phyloP scores from a whole-genome alignment of 306 rosid genomes.

The Mimosa bimucronata region DNA sequence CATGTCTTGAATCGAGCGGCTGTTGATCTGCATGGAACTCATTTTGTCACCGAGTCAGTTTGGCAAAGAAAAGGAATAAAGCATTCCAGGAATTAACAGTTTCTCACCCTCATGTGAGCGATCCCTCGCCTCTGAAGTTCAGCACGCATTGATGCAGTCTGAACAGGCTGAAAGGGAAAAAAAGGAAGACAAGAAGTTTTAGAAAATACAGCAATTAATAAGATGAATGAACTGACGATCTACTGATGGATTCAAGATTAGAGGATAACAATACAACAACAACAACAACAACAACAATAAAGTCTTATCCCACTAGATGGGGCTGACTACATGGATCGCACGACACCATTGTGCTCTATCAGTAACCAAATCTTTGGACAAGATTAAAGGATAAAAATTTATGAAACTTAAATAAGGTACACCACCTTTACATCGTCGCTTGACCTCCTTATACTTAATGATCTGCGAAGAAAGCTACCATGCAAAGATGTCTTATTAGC shows the following conservation, averaged over 20 bases:
- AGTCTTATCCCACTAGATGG: too few relatives aligned
- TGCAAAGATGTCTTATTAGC: conserved; percentile 36
- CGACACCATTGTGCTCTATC: too few relatives aligned
- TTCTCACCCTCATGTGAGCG: conserved; percentile 84
- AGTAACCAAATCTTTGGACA: not conserved
- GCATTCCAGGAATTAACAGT: conserved; percentile 22
- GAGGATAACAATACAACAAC: not conserved
- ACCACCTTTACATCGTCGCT: conserved; percentile 73
- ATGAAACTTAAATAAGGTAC: conserved; percentile 25
- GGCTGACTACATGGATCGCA: too few relatives aligned
- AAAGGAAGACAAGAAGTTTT: conserved; percentile 25
- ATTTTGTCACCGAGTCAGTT: conserved; percentile 26
- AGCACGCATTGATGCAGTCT: conserved; percentile 76
- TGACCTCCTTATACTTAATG: conserved; percentile 55
- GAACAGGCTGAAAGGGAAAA: conserved; percentile 69
- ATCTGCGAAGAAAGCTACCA: conserved; percentile 57
- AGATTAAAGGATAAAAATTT: conserved; percentile 16
- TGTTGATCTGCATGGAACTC: conserved; percentile 77
- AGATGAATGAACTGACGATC: conserved; percentile 13
- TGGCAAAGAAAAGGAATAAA: conserved; percentile 22
- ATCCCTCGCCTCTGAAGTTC: conserved; percentile 93
- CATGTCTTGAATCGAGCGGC: conserved; percentile 85
- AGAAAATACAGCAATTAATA: conserved; percentile 8
- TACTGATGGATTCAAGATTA: conserved; percentile 17
- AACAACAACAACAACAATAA: too few relatives aligned